These are phyloP conservation scores for Alternaria sp. DNA, from an alignment of 2,329 filamentous ascomycete species.

Conservation along the genomic window DNA sequence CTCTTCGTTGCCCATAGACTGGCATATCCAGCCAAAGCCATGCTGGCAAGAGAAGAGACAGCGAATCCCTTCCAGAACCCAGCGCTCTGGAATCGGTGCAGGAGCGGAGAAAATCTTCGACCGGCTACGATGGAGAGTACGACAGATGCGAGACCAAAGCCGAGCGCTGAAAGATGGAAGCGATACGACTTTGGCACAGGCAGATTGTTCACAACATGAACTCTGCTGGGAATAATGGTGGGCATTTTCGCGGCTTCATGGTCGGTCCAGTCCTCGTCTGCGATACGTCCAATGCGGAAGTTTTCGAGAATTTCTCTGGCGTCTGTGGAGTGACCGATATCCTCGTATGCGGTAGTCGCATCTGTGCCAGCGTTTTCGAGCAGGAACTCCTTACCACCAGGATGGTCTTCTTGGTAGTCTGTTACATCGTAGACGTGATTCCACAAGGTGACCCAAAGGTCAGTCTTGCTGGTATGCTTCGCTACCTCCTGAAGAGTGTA, in stretches of 20 bases:
- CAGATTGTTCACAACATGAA: conserved; percentile 21
- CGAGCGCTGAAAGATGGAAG: conserved; percentile 11
- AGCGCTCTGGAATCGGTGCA: conserved; percentile 16
- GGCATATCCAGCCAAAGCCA: conserved; percentile 13
- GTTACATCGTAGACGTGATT: conserved; percentile 65
- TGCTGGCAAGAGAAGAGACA: conserved; percentile 17
- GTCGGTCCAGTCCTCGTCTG: conserved; percentile 25
- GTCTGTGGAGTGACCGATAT: conserved; percentile 58
- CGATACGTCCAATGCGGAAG: conserved; percentile 42
- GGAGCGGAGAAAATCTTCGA: conserved; percentile 11
- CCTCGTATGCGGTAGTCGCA: conserved; percentile 55
- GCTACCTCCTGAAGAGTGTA: conserved; percentile 51
- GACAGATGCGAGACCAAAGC: conserved; percentile 12
- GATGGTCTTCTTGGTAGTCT: conserved; percentile 67
- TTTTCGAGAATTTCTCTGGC: conserved; percentile 53
- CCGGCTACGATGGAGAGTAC: conserved; percentile 14
- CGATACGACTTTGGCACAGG: conserved; percentile 20
- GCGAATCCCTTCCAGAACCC: conserved; percentile 27
- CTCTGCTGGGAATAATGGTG: conserved; percentile 32
- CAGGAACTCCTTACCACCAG: conserved; percentile 54
- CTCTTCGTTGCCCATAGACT: conserved; percentile 21
- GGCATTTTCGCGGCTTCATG: conserved; percentile 48
- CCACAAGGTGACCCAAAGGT: conserved; percentile 62
- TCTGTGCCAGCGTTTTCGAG: conserved; percentile 55
- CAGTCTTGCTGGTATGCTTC: conserved; percentile 58